phyloP scores from a whole-genome alignment of 805 yeast genomes.

The Kodamaea kaohsiungensis region DNA sequence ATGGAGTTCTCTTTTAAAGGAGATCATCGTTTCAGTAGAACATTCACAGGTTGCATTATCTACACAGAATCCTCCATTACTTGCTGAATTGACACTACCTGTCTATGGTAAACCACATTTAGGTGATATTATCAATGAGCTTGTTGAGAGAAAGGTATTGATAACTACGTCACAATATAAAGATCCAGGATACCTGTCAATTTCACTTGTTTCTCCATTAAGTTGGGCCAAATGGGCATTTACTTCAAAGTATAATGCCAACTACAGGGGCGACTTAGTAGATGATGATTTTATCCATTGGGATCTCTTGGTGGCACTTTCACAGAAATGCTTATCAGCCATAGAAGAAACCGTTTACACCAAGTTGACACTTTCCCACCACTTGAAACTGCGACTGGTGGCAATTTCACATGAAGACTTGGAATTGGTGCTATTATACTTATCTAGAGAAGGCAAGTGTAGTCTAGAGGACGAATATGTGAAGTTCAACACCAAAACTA shows the following conservation, averaged over 20 bases:
- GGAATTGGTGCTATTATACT: slow-evolving; percentile 26
- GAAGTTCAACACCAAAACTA: slow-evolving; percentile 21
- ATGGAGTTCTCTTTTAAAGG: slow-evolving; percentile 27
- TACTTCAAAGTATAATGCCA: slow-evolving; percentile 11
- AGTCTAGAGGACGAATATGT: slow-evolving; percentile 17
- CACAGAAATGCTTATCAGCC: neutral
- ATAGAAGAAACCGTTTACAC: slow-evolving; percentile 5
- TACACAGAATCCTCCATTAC: slow-evolving; percentile 16
- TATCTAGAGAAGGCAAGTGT: slow-evolving; percentile 16
- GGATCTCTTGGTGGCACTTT: slow-evolving; percentile 18
- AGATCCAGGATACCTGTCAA: neutral
- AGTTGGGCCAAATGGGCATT: slow-evolving; percentile 18
- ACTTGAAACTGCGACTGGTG: neutral
- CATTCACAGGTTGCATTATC: slow-evolving; percentile 17
- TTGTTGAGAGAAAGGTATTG: slow-evolving; percentile 19
- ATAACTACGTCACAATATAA: slow-evolving; percentile 18
- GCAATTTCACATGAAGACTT: slow-evolving; percentile 23
- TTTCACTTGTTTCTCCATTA: slow-evolving; percentile 11
- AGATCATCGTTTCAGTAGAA: slow-evolving; percentile 17
- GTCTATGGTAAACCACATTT: slow-evolving; percentile 35
- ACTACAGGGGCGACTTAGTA: slow-evolving; percentile 16
- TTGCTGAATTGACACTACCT: slow-evolving; percentile 24
- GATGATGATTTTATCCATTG: slow-evolving; percentile 26
- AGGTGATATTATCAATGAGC: slow-evolving; percentile 24
- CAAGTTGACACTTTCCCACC: slow-evolving; percentile 2